Base-by-base conservation (phyloP, 257 asterid genomes). In the Nicotiana sylvestris region DNA sequence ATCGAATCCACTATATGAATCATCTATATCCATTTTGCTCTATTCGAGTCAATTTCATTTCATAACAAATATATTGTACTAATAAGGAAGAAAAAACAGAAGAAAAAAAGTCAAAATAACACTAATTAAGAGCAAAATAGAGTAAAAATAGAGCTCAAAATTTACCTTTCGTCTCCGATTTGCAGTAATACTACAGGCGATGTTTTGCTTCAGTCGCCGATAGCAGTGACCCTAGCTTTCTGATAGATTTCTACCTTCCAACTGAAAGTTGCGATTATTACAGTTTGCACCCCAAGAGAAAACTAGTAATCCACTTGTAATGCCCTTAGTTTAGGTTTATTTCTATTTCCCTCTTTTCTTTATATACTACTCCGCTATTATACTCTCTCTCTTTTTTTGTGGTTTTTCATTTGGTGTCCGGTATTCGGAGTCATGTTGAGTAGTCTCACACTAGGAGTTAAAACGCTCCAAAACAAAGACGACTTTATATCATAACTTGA, bases 181-280 rank as follows among this genome's bases (percentile, higher is more conserved):
- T 57, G 21, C n/a, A 16, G 61, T 5, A 16, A 16, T 1, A 17
- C 61, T 16, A 16, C 57, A 56, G 57, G 5, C 16, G 76, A 17
- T 68, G 49, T 68, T 68, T 68, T 37, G 55, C 77, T 68, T 68
- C 57, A 69, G 15, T 39, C 78, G 78, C 78, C 57, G 78, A 39
- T 69, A 69, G 33, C 18, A 18, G 16, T 9, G 56, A 69, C 21
- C 66, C 32, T 64, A 10, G 9, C 7, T 46, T 46, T 12, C 5
- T 21, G 61, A 46, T 12, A 2, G 61, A 72, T 46, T 25, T 72
- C 60, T 6, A 72, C 21, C 37, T 46, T 25, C 4, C 13, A 13
- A 12, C 60, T 46, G 1, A 43, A 43, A 72, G 78, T 72, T 72
- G 0, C 12, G 1, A 25, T 72, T 72, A 72, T 72, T 72, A 72